Conservation (phyloP, 2,329 filamentous ascomycete species). For the Talaromyces sp. region DNA sequence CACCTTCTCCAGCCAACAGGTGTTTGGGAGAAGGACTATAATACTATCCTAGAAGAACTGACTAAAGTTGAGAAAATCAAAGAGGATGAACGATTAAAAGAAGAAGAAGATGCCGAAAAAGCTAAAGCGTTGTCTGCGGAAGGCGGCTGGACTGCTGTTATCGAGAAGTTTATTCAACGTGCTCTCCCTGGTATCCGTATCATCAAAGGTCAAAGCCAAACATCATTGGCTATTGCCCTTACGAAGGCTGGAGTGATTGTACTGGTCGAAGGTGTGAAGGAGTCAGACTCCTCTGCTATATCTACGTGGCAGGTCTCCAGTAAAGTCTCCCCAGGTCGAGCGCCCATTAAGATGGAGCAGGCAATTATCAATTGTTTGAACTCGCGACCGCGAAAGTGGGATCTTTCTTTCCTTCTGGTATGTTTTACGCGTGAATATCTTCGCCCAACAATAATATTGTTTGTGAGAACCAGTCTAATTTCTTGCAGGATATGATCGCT, state of each 20-base stretch:
- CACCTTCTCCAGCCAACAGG: constrained; percentile 39
- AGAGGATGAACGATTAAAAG: constrained; percentile 27
- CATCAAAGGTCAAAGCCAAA: constrained; percentile 24
- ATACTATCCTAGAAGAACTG: constrained; percentile 35
- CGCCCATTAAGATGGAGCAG: constrained; percentile 37
- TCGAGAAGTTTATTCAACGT: constrained; percentile 34
- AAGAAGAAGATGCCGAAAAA: constrained; percentile 35
- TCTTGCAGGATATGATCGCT: constrained; percentile 43
- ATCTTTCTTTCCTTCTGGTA: constrained; percentile 43
- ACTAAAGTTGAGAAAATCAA: constrained; percentile 30
- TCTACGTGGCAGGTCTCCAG: constrained; percentile 40
- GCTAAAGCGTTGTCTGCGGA: constrained; percentile 29
- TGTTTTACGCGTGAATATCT: constrained; percentile 14
- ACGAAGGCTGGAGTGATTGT: constrained; percentile 39
- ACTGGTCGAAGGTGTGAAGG: constrained; percentile 30
- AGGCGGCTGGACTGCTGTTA: constrained; percentile 36
- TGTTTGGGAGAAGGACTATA: constrained; percentile 48
- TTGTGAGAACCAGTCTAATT: background rate
- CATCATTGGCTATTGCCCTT: constrained; percentile 33
- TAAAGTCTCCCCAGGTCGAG: constrained; percentile 25
- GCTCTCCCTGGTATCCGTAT: constrained; percentile 35
- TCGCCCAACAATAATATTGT: background rate
- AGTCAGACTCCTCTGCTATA: constrained; percentile 17
- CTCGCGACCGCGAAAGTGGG: constrained; percentile 40
- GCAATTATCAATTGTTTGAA: constrained; percentile 40